Percentiles rank a stretch among this genome's conserved stretches.
phyloP scores from a whole-genome alignment of 768 basidiomycete genomes.

The Zangia roseola region DNA sequence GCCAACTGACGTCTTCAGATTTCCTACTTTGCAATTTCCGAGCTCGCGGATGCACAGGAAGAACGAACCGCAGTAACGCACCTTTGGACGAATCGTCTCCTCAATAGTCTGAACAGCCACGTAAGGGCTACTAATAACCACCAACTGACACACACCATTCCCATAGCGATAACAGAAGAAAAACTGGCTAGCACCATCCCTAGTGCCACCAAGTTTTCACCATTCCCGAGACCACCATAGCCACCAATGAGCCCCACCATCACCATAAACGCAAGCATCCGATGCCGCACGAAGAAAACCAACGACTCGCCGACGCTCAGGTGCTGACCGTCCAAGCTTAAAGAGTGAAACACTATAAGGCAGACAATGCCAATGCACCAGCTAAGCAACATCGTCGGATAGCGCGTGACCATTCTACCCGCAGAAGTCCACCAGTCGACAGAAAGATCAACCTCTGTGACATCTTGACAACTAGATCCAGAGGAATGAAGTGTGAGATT shows the following conservation, averaged over 20 bases:
- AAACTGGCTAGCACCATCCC: constrained; percentile 51
- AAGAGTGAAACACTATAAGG: constrained; percentile 53
- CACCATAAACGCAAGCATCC: constrained; percentile 43
- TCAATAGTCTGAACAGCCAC: constrained; percentile 38
- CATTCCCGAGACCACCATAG: constrained; percentile 58
- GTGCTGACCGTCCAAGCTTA: constrained; percentile 36
- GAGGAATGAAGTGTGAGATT: constrained; percentile 61
- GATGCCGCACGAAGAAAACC: constrained; percentile 37
- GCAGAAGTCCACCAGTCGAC: constrained; percentile 73
- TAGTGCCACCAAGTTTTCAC: constrained; percentile 43
- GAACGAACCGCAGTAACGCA: neutral
- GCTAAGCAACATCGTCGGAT: constrained; percentile 64
- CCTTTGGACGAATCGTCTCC: constrained; percentile 11
- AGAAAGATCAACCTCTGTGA: constrained; percentile 43
- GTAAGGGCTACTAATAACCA: constrained; percentile 48
- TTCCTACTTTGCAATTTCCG: constrained; percentile 10
- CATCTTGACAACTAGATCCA: constrained; percentile 45
- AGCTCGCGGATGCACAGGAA: neutral
- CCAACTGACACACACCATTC: constrained; percentile 64
- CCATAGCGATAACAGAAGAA: constrained; percentile 57
- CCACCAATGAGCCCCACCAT: constrained; percentile 45
- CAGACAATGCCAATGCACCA: constrained; percentile 77
- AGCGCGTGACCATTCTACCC: constrained; percentile 71
- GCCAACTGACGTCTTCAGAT: constrained; percentile 38
- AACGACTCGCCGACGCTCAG: constrained; percentile 54